phyloP scores from a whole-genome alignment of 2,329 filamentous ascomycete species.

The Xylaria polymorpha region DNA sequence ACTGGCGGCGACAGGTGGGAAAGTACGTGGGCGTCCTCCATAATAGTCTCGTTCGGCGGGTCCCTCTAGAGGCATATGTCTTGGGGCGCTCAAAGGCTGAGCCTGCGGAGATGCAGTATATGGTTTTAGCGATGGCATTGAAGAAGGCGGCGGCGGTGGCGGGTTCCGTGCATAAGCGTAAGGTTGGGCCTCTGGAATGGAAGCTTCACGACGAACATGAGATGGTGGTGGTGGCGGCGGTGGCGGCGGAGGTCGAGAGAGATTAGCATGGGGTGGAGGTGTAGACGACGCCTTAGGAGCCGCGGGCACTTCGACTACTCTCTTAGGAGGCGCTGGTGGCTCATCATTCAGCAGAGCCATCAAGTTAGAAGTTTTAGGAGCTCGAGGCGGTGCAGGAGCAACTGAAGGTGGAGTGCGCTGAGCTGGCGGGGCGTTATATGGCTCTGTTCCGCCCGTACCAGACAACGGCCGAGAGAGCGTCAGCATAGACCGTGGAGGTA shows the following conservation, averaged over 20 bases:
- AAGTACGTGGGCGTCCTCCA: conserved; percentile 50
- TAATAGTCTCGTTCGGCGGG: conserved; percentile 61
- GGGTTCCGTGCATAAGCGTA: conserved; percentile 61
- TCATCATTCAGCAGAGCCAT: conserved; percentile 74
- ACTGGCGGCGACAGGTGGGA: conserved; percentile 54
- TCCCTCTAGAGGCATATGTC: conserved; percentile 58
- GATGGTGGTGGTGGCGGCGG: conserved; percentile 56
- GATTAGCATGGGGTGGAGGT: conserved; percentile 59
- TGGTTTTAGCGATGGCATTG: conserved; percentile 68
- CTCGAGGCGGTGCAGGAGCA: conserved; percentile 55
- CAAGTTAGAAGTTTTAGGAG: conserved; percentile 70
- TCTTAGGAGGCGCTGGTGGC: conserved; percentile 62
- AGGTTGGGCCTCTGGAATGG: conserved; percentile 53
- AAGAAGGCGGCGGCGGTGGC: conserved; percentile 54
- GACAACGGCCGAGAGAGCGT: conserved; percentile 48
- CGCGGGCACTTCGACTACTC: conserved; percentile 60
- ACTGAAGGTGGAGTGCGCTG: conserved; percentile 56
- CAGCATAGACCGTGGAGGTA: conserved; percentile 52
- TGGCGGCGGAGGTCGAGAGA: conserved; percentile 57
- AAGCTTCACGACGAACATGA: conserved; percentile 61
- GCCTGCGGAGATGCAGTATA: conserved; percentile 63
- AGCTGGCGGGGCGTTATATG: conserved; percentile 51
- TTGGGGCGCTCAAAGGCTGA: conserved; percentile 59
- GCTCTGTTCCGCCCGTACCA: conserved; percentile 48
- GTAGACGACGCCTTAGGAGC: conserved; percentile 60